Base-by-base conservation (phyloP, 345 rosid genomes). In the Citrus maxima region DNA sequence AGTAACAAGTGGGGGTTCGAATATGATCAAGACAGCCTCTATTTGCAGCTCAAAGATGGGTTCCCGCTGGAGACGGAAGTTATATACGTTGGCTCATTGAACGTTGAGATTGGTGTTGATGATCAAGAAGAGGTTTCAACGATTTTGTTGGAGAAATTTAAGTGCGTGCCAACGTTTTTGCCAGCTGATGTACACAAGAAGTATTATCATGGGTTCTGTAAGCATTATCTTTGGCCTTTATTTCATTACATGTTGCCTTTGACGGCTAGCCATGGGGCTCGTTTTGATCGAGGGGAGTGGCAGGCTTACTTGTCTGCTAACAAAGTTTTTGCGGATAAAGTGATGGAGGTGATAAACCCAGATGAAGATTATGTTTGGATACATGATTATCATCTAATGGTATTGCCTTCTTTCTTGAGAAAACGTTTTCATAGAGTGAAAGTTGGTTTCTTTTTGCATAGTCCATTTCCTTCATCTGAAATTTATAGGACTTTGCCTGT, bases 211-310 rank as follows among this genome's bases (percentile, higher is more conserved):
- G 98, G 98, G 0, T 92, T 92, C 59, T 94, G 98, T 30, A 94
- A 94, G 80, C 98, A 92, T 82, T 92, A 92, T 68, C 91, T 94
- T 14, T 94, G 98, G 98, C 98, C 95, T 30, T 73, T 91, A 84
- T 86, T 94, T 80, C 98, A 94, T 74, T 94, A 91, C 74, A 87
- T 89, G 83, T 54, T 89, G 46, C 97, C 97, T 9, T 73, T 85
- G 82, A 82, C 90, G 30, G 84, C 88, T 40, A 81, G 85, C 56
- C 88, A 86, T 38, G 89, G 93, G 12, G 89, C 84, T 1, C 87
- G 89, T 28, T 94, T 88, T 70, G 90, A 84, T 75, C 84, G 85
- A 9, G 67, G 76, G 0, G 86, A 88, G 69, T 92, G 98, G 98
- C 82, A 27, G 76, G 93, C 95, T 6, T 94, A 94, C 70, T 83